Evolutionary conservation across 345 rosid species (phyloP), one percentile per base, ranked within the genome.

Genomic region (Triadica sebifera): DNA sequence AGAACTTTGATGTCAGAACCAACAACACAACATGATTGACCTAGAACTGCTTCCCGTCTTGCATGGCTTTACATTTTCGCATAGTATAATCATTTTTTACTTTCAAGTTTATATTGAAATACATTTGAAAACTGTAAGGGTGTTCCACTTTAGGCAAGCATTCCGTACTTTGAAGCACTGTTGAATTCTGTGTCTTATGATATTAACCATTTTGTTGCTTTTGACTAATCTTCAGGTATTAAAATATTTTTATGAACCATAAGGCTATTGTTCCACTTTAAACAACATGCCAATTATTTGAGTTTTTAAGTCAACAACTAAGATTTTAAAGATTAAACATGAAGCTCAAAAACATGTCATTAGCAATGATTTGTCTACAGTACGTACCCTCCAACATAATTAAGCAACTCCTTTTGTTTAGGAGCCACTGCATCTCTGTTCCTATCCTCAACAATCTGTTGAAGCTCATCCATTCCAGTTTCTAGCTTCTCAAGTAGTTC

Each of bases 381-480:
- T 72, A 82, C 91, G 84, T 66, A 95, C 99, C 91, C 84, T 75
- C 99, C 92, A 67, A 95, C 96, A 77, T 89, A 95, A 55, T 81
- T 86, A 71, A 95, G 99, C 74, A 95, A 81, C 77, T 92, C 96
- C 87, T 87, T 95, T 82, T 95, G 99, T 77, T 90, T 95, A 13
- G 94, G 84, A 53, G 91, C 96, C 72, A 93, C 94, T 0, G 87
- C 99, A 60, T 95, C 99, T 90, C 98, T 89, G 67, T 93, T 84
- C 77, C 93, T 90, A 56, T 86, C 89, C 84, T 89, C 97, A 75
- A 91, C 96, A 67, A 90, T 91, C 87, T 87, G 81, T 73, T 91
- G 89, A 81, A 95, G 87, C 77, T 95, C 97, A 50, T 89, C 90
- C 93, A 95, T 82, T 73, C 96, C 97, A 74, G 81, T 83, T 80